Evolutionary conservation across 345 rosid species (phyloP), one percentile per base, ranked within the genome.

Genomic region (Alliaria petiolata): DNA sequence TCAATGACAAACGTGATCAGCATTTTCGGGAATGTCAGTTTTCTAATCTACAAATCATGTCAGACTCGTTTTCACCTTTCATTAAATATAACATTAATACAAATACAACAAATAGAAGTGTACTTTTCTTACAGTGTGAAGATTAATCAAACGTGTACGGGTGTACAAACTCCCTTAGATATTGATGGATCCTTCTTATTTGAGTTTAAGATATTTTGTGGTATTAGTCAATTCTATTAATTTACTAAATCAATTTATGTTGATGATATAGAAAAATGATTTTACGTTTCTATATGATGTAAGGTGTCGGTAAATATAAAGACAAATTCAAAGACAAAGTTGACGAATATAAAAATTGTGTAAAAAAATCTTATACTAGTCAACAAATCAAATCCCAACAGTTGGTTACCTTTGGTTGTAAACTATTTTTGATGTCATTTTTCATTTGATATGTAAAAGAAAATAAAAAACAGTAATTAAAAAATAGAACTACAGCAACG

Each of bases 71-170:
- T 75, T 68, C 50, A 54, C 43, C 12, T 38, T 9, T 3, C 51
- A 54, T 39, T 51, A 20, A 44, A 4, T n/a, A n/a, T 45, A 53
- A 43, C 54, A 31, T n/a, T 5, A 15, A 67, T 30, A 39, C 55
- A 22, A 20, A 28, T 57, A n/a, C n/a, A n/a, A n/a, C n/a, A 69
- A 62, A 44, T 5, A 17, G 60, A 52, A 54, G 51, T 60, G 1
- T 51, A 51, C 45, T 47, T 66, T 66, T 57, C 53, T 74, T 61
- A 67, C 69, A 17, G 51, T 49, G 53, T 22, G 38, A 46, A 46
- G 45, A 62, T 69, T 76, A 54, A 62, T 17, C 75, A 62, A 69
- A 76, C 75, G 75, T 69, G 70, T 69, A 76, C 75, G 79, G 58
- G 54, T 69, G 49, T 62, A 46, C 52, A 69, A 75, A 34, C 47